Evolutionary conservation across 768 basidiomycete species (phyloP).

Genomic region (Pluteus cervinus): DNA sequence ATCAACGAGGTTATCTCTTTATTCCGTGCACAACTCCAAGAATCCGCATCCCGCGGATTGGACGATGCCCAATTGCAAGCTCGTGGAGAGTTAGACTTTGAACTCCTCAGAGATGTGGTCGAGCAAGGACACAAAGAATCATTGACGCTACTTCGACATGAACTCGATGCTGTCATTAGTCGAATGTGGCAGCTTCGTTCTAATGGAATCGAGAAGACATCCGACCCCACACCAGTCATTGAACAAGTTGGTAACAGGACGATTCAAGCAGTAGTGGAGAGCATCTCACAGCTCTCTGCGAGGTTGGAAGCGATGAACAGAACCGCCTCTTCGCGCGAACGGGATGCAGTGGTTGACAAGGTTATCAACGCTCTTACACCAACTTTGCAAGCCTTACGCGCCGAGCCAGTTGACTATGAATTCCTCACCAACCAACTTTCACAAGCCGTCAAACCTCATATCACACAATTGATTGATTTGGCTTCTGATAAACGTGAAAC

Average conservation of each 20-base stretch:
- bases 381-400: slow-evolving; percentile 50
- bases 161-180: slow-evolving; percentile 47
- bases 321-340: slow-evolving; percentile 44
- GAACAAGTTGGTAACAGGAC: slow-evolving; percentile 56
- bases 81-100: slow-evolving; percentile 73
- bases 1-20: slow-evolving; percentile 62
- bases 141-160: slow-evolving; percentile 49
- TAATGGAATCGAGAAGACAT: no score
- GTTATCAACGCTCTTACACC: slow-evolving; percentile 54
- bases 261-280: slow-evolving; percentile 52
- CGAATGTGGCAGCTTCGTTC: slow-evolving; percentile 31
- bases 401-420: slow-evolving; percentile 74
- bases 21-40: slow-evolving; percentile 63
- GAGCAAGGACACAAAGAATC: slow-evolving; percentile 63
- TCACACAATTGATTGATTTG: slow-evolving; percentile 83
- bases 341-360: slow-evolving; percentile 56
- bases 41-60: slow-evolving; percentile 47
- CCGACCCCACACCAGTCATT: no score
- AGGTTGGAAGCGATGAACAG: slow-evolving; percentile 49
- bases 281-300: slow-evolving; percentile 50
- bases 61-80: slow-evolving; percentile 68
- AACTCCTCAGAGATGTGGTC: slow-evolving; percentile 63
- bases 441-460: slow-evolving; percentile 85
- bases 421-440: slow-evolving; percentile 66
- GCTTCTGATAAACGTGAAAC: slow-evolving; percentile 88